Evolutionary conservation across 2,329 filamentous ascomycete genomes (phyloP), one percentile per base, ranked within the genome.

Genomic region (Lecanicillium sp.): DNA sequence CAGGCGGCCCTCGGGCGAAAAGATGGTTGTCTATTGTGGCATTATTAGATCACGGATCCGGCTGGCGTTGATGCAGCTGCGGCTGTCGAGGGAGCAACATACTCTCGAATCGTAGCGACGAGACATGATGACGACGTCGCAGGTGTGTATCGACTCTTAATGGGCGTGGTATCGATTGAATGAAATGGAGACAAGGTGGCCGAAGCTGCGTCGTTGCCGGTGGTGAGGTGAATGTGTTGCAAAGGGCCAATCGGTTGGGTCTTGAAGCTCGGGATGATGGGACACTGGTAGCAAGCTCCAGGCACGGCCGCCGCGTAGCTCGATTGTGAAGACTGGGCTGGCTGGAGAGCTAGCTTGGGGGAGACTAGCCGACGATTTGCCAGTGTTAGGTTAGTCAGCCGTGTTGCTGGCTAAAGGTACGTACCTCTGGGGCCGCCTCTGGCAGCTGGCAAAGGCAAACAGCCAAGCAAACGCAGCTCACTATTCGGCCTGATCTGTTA

Each of bases 91-190:
- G 53, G 54, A 57, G 46, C 19, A 67, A 73, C 84, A 69, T 78
- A 95, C 90, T 75, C 90, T 83, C 64, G 90, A 95, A 83, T 96
- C 90, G 76, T 96, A 96, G 77, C 90, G 86, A 75, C 90, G 86
- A 70, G 90, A 95, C 90, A 96, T 96, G 70, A 33, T 44, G 60
- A 76, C 23, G 19, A 23, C 30, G 30, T 41, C 37, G 29, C 44
- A 15, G 17, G 23, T 2, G 44, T 37, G 21, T 26, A 17, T 11
- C 21, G 21, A 29, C 29, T 40, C 24, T 9, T 10, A 19, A 33
- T 36, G n/a, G 29, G 19, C 11, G 15, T n/a, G 32, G 12, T 35
- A 4, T 35, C n/a, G 17, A 6, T 21, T n/a, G 20, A 9, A 21
- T 10, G 21, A 20, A 19, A 17, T 20, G 7, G 8, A 10, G 8